A percentile compares a stretch with the other conserved stretches of the same genome.
Conservation (phyloP, 495 filamentous ascomycete species). For the Daldinia concentrica region DNA sequence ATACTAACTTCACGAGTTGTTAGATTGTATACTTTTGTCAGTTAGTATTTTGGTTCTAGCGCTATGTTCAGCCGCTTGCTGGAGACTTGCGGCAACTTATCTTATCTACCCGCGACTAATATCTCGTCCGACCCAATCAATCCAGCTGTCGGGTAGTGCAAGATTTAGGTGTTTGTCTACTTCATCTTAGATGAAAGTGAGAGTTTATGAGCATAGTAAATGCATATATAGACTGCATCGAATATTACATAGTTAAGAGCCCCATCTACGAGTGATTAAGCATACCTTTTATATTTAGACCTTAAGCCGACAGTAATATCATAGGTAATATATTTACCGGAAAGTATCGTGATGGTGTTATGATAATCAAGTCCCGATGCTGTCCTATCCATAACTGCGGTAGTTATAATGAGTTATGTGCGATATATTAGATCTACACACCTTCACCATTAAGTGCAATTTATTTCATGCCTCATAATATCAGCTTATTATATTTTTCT, state of each 20-base stretch:
- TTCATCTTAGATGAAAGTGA: background rate
- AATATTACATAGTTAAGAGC: conserved; percentile 4
- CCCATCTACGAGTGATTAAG: conserved; percentile 8
- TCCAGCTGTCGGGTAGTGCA: background rate
- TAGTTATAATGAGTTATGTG: conserved; percentile 9
- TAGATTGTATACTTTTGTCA: too few relatives aligned
- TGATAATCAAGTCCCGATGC: conserved; percentile 1
- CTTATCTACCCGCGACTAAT: conserved; percentile 8
- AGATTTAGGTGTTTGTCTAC: background rate
- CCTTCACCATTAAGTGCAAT: background rate
- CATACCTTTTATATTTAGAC: background rate
- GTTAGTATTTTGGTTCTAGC: too few relatives aligned
- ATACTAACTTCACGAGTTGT: too few relatives aligned
- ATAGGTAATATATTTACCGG: conserved; percentile 19
- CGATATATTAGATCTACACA: conserved; percentile 25
- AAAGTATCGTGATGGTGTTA: conserved; percentile 1
- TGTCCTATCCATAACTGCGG: background rate
- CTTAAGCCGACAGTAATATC: background rate
- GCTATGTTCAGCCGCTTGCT: background rate
- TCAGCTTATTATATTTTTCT: background rate
- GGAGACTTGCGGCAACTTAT: background rate
- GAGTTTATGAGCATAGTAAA: background rate
- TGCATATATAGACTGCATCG: background rate
- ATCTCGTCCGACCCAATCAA: background rate
- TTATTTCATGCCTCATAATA: conserved; percentile 8